Evolutionary conservation across 257 asterid genomes (phyloP).

Genomic region (Ocimum tenuiflorum): DNA sequence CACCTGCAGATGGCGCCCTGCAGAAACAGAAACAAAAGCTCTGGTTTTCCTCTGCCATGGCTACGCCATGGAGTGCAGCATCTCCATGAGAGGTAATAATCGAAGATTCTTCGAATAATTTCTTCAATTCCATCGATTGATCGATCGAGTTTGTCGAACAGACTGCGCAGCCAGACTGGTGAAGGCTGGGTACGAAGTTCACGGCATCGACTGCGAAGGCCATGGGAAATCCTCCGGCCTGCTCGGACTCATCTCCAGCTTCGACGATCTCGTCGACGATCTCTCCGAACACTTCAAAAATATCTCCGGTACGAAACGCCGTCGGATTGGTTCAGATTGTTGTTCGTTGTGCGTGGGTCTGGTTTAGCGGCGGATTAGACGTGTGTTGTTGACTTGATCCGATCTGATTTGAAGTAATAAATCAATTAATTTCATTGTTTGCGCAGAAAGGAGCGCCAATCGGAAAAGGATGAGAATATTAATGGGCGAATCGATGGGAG

Average conservation of each 20-base stretch:
- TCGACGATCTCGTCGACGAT: conserved; percentile 56
- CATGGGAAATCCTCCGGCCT: conserved; percentile 66
- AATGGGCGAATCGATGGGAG: conserved; percentile 84
- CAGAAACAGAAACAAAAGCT: conserved; percentile 57
- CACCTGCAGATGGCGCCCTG: conserved; percentile 71
- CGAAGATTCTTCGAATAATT: not conserved
- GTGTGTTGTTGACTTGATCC: conserved; percentile 1
- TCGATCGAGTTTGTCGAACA: not conserved
- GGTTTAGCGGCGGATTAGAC: too few relatives aligned
- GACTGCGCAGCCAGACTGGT: conserved; percentile 41
- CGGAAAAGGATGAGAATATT: conserved; percentile 39
- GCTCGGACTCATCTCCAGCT: conserved; percentile 41
- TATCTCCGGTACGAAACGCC: conserved; percentile 29
- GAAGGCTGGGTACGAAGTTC: conserved; percentile 47
- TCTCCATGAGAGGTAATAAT: conserved; percentile 45
- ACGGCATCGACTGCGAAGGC: conserved; percentile 54
- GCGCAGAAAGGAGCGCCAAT: conserved; percentile 42
- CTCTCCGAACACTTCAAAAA: conserved; percentile 43
- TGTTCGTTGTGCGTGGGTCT: too few relatives aligned
- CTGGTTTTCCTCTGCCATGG: conserved; percentile 68
- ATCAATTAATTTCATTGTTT: not conserved
- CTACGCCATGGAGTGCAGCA: conserved; percentile 67
- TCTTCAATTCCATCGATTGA: not conserved
- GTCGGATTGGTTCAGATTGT: too few relatives aligned
- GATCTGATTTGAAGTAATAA: not conserved